These are phyloP conservation scores for Suillus tomentosus DNA, from an alignment of 768 basidiomycete genomes.

Conservation along the genomic window DNA sequence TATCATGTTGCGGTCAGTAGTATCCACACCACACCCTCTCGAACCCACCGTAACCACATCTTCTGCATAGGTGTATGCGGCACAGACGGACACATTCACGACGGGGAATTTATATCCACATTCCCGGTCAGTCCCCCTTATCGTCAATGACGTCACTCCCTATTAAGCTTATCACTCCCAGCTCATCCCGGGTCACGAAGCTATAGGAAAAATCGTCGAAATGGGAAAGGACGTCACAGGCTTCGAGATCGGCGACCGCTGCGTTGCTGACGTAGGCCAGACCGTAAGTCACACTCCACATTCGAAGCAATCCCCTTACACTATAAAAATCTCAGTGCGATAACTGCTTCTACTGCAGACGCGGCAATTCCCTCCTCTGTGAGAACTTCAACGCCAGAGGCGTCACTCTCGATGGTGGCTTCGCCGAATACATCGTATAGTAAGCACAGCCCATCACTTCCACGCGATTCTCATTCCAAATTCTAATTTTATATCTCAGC, in stretches of 20 bases:
- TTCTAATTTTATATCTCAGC: conserved; percentile 33
- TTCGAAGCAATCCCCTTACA: conserved; percentile 7
- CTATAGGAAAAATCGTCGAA: conserved; percentile 70
- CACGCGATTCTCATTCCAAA: neutral
- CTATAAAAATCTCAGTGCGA: conserved; percentile 56
- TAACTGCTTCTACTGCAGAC: conserved; percentile 84
- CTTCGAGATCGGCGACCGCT: conserved; percentile 77
- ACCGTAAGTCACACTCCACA: conserved; percentile 47
- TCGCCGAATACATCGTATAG: conserved; percentile 89
- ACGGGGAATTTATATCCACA: conserved; percentile 65
- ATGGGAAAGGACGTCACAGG: conserved; percentile 80
- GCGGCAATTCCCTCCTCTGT: conserved; percentile 80
- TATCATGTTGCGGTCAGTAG: conserved; percentile 8
- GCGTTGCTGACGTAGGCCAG: conserved; percentile 79
- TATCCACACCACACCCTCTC: neutral
- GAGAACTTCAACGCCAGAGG: conserved; percentile 84
- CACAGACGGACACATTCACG: conserved; percentile 64
- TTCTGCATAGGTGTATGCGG: conserved; percentile 52
- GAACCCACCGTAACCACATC: neutral
- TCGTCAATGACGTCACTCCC: conserved; percentile 22
- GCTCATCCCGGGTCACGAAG: conserved; percentile 77
- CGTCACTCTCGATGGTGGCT: conserved; percentile 81
- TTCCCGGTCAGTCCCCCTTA: conserved; percentile 44
- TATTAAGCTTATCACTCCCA: conserved; percentile 28
- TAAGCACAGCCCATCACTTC: conserved; percentile 35